These are phyloP conservation scores for Calocybe indica DNA, from an alignment of 768 basidiomycete species.

Conservation along the genomic window DNA sequence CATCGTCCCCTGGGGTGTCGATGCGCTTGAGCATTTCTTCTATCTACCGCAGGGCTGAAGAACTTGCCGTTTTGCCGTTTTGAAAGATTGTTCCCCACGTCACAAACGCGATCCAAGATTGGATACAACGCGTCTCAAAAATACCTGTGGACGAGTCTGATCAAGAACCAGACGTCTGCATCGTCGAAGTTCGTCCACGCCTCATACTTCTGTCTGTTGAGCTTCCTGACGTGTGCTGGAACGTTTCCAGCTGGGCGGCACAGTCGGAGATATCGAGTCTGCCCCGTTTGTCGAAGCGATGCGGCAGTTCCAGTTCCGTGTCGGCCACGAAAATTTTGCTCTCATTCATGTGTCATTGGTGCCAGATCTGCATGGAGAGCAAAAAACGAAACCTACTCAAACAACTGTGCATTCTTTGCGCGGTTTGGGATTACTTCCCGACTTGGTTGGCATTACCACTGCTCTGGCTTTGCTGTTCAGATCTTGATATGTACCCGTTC, in stretches of 20 bases:
- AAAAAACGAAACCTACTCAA: constrained; percentile 99
- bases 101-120: constrained; percentile 96
- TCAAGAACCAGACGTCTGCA: constrained; percentile 92
- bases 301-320: constrained; percentile 99
- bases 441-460: constrained; percentile 54
- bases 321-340: constrained; percentile 94
- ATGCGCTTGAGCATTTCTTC: no score
- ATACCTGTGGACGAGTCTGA: constrained; percentile 93
- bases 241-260: constrained; percentile 80
- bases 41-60: no score
- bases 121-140: constrained; percentile 93
- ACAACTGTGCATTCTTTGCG: constrained; percentile 92
- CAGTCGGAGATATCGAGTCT: constrained; percentile 97
- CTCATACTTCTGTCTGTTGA: neutral
- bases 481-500: neutral
- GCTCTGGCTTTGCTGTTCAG: neutral
- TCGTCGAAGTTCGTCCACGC: constrained; percentile 69
- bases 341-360: constrained; percentile 96
- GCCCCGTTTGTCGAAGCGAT: constrained; percentile 98
- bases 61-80: no score
- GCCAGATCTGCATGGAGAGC: constrained; percentile 98
- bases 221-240: neutral
- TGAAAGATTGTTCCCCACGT: constrained; percentile 88
- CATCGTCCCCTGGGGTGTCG: no score
- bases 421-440: constrained; percentile 88